Evolutionary conservation across 148 eudicot species (phyloP).

Genomic region (Spergularia bocconei): DNA sequence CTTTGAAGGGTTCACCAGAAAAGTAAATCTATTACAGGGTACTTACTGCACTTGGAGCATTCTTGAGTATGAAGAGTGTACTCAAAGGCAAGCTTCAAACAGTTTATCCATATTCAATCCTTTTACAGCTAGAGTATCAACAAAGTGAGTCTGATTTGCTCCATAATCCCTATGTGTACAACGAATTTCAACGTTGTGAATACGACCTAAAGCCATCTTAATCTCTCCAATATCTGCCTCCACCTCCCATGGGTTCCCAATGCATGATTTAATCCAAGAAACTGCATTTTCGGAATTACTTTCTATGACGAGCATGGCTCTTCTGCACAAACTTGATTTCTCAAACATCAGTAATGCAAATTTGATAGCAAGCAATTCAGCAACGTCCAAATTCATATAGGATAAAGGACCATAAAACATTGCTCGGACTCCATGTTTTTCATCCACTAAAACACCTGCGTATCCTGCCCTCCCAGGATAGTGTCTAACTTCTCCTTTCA

Average conservation of each 20-base stretch:
- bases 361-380: constrained; percentile 17
- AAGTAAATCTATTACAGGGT: no score
- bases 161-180: background rate
- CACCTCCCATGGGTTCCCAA: constrained; percentile 15
- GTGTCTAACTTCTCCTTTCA: constrained; percentile 2
- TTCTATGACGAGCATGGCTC: background rate
- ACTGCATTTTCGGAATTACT: constrained; percentile 6
- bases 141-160: background rate
- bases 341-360: constrained; percentile 21
- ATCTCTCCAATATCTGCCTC: background rate
- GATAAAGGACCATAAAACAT: constrained; percentile 8
- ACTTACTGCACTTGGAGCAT: no score
- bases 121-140: background rate
- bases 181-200: constrained; percentile 3
- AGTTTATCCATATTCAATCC: background rate
- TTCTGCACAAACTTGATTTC: constrained; percentile 11
- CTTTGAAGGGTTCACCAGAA: no score
- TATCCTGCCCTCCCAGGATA: background rate
- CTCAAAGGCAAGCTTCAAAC: constrained; percentile 4
- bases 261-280: constrained; percentile 18
- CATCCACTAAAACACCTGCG: constrained; percentile 13
- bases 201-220: constrained; percentile 3
- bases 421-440: background rate
- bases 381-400: background rate
- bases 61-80: no score